Evolutionary conservation across 148 eudicot species (phyloP).

Genomic region (Fagopyrum esculentum): DNA sequence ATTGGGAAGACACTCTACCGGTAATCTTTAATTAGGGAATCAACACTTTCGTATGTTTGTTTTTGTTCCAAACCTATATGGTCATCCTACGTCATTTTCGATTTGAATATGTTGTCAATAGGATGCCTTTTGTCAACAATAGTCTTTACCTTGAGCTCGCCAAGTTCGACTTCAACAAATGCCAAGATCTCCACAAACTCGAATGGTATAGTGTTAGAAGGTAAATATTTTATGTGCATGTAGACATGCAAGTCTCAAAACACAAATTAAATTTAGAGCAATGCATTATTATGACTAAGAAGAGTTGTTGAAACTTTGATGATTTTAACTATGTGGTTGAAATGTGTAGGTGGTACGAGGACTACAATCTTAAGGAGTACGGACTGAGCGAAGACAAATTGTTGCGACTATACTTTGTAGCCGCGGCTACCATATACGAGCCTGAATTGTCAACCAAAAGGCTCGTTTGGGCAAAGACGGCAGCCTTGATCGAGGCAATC

Average conservation of each 20-base stretch:
- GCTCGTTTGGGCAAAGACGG: constrained; percentile 11
- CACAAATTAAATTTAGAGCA: too few relatives aligned
- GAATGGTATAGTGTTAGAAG: constrained; percentile 5
- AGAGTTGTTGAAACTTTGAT: background rate
- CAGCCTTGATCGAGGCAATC: background rate
- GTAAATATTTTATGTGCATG: background rate
- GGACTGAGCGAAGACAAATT: background rate
- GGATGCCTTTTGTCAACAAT: constrained; percentile 8
- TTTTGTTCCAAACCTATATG: background rate
- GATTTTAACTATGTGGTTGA: background rate
- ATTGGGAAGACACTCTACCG: constrained; percentile 84
- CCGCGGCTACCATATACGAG: constrained; percentile 4
- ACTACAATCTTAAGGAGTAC: background rate
- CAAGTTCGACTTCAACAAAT: background rate
- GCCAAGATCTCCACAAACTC: background rate
- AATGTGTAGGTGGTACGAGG: background rate
- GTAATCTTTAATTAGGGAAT: constrained; percentile 16
- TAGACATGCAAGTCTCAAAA: too few relatives aligned
- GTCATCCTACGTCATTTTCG: background rate
- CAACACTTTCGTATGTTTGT: background rate
- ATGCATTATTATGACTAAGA: too few relatives aligned
- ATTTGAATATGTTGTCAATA: background rate
- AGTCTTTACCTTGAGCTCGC: constrained; percentile 5
- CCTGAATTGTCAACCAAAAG: background rate
- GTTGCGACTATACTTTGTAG: background rate